These are phyloP conservation scores for Austroboletus eburneus DNA, from an alignment of 768 basidiomycete genomes.

Conservation along the genomic window DNA sequence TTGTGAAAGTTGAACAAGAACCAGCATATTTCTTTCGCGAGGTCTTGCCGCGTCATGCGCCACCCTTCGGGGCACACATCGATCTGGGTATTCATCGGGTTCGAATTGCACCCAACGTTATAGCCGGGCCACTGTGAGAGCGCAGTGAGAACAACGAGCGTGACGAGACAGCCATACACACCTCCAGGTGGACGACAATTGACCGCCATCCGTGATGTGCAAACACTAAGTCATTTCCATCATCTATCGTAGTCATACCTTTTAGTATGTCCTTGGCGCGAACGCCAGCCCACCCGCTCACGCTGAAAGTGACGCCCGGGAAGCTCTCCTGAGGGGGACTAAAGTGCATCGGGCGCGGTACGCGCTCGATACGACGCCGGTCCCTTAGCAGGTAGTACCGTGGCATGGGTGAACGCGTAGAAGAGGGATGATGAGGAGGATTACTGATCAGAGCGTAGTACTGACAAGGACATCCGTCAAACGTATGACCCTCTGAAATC, in stretches of 20 bases:
- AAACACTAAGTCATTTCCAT: constrained; percentile 12
- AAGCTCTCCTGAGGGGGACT: constrained; percentile 15
- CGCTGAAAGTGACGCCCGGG: constrained; percentile 17
- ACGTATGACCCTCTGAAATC: background rate
- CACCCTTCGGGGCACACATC: constrained; percentile 3
- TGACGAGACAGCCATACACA: background rate
- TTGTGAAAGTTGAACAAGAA: constrained; percentile 10
- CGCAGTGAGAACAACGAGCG: background rate
- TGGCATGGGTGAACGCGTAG: constrained; percentile 16
- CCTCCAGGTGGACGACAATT: constrained; percentile 21
- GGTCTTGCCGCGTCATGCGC: constrained; percentile 18
- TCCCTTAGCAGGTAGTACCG: constrained; percentile 8
- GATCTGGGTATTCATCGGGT: constrained; percentile 13
- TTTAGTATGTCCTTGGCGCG: constrained; percentile 13
- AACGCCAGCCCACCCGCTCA: constrained; percentile 16
- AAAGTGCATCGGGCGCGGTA: constrained; percentile 14
- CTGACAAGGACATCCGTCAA: too few relatives aligned
- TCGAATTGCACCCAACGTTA: background rate
- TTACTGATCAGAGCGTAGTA: constrained; percentile 8
- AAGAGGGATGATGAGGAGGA: constrained; percentile 20
- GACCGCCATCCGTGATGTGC: constrained; percentile 18
- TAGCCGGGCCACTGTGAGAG: constrained; percentile 26
- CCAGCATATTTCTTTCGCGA: constrained; percentile 17
- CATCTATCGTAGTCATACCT: constrained; percentile 11
- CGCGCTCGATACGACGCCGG: constrained; percentile 13